phyloP scores from a whole-genome alignment of 2,329 filamentous ascomycete species.

The Orbilia oligospora region DNA sequence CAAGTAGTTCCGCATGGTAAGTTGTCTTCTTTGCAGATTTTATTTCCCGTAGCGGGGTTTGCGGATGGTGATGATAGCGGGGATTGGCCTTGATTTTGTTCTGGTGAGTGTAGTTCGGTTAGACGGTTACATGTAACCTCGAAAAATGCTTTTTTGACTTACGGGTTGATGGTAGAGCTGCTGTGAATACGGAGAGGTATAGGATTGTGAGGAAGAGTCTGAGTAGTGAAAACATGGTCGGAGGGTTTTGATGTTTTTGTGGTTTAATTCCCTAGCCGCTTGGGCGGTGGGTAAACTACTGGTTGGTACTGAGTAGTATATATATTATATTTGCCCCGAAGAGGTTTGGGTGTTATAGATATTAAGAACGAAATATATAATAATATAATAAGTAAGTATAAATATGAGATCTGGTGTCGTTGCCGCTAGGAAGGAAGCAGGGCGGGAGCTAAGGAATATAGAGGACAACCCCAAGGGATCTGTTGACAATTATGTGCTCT shows the following conservation, averaged over 20 bases:
- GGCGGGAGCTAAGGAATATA: not conserved
- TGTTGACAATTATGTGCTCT: not conserved
- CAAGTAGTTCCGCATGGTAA: slow-evolving; percentile 37
- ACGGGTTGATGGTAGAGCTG: slow-evolving; percentile 21
- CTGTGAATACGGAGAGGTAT: slow-evolving; percentile 30
- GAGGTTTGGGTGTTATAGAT: too few species aligned
- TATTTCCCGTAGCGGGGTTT: not conserved
- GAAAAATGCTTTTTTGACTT: not conserved
- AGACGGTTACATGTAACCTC: not conserved
- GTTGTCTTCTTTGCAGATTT: slow-evolving; percentile 13
- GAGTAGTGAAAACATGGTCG: not conserved
- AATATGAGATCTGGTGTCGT: not conserved
- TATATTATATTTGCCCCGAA: too few species aligned
- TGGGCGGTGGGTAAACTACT: too few species aligned
- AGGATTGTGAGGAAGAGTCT: slow-evolving; percentile 16
- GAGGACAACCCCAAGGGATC: not conserved
- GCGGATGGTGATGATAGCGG: not conserved
- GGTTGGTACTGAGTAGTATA: too few species aligned
- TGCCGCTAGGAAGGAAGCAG: not conserved
- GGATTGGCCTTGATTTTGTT: not conserved
- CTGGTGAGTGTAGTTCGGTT: not conserved
- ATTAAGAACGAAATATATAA: too few species aligned
- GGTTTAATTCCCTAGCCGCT: too few species aligned
- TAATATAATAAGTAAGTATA: too few species aligned
- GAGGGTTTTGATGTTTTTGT: too few species aligned